Conservation (phyloP, 441 rosid species). For the Pelargonium cotyledonis region DNA sequence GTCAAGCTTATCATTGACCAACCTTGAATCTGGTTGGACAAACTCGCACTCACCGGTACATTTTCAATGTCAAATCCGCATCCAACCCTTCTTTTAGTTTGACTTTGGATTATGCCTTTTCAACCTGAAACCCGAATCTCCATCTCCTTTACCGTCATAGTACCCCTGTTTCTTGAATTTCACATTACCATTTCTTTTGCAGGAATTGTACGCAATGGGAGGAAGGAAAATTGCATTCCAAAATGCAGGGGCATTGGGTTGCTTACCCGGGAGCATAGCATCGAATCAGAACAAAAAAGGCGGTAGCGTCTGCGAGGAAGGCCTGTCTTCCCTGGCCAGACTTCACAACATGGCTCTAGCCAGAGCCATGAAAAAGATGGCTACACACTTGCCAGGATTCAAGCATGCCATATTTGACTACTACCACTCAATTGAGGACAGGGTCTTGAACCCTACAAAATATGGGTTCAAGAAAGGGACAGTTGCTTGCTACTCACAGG, state of each 20-base stretch:
- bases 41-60: too few species aligned
- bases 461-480: slow-evolving; percentile 29
- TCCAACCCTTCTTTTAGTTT: too few species aligned
- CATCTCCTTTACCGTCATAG: too few species aligned
- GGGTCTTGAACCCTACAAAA: slow-evolving; percentile 13
- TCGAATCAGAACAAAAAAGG: neutral
- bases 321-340: slow-evolving; percentile 11
- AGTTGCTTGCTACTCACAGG: slow-evolving; percentile 21
- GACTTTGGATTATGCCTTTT: too few species aligned
- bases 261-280: slow-evolving; percentile 15
- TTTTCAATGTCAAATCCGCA: too few species aligned
- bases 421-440: slow-evolving; percentile 17
- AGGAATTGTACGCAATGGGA: slow-evolving; percentile 9
- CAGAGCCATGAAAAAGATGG: slow-evolving; percentile 6
- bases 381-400: slow-evolving; percentile 17
- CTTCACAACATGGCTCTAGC: slow-evolving; percentile 23
- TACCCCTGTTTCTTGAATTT: too few species aligned
- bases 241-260: slow-evolving; percentile 24
- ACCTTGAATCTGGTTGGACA: too few species aligned
- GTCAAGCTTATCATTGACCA: too few species aligned
- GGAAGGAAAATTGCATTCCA: slow-evolving; percentile 28
- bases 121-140: too few species aligned
- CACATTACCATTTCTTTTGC: too few species aligned
- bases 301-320: slow-evolving; percentile 14
- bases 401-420: slow-evolving; percentile 26